phyloP scores from a whole-genome alignment of 805 yeast genomes.

The Dipodascopsis tothii region DNA sequence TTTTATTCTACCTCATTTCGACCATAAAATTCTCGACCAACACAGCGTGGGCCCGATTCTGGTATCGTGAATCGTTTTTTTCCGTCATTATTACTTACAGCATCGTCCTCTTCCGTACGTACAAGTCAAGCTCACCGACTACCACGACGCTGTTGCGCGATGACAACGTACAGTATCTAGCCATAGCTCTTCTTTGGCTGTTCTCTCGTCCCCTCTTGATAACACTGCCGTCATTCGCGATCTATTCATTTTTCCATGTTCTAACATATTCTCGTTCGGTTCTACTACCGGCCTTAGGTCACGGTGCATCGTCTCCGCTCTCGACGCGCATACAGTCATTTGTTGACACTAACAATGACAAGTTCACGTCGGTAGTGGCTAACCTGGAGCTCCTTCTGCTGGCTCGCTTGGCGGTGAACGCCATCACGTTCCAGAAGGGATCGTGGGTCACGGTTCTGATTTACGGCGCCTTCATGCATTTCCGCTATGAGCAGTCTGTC shows the following conservation, averaged over 20 bases:
- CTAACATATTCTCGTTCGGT: slow-evolving; percentile 60
- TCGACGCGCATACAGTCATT: slow-evolving; percentile 37
- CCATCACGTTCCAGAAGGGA: slow-evolving; percentile 52
- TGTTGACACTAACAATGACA: slow-evolving; percentile 49
- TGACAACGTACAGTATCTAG: slow-evolving; percentile 68
- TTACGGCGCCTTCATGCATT: slow-evolving; percentile 55
- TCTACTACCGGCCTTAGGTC: slow-evolving; percentile 56
- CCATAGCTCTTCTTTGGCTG: slow-evolving; percentile 47
- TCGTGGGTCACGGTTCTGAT: slow-evolving; percentile 50
- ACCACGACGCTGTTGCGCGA: slow-evolving; percentile 39
- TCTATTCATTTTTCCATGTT: slow-evolving; percentile 77
- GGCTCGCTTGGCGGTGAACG: slow-evolving; percentile 39
- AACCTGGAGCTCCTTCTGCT: slow-evolving; percentile 45
- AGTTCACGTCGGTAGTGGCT: slow-evolving; percentile 54
- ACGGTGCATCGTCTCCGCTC: slow-evolving; percentile 28
- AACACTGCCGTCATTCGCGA: slow-evolving; percentile 63
- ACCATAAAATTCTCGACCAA: slow-evolving; percentile 28
- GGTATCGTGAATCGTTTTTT: slow-evolving; percentile 54
- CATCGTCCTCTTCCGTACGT: slow-evolving; percentile 60
- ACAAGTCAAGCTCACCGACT: slow-evolving; percentile 26
- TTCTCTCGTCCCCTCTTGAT: slow-evolving; percentile 53
- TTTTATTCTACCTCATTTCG: slow-evolving; percentile 36
- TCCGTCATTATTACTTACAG: slow-evolving; percentile 70
- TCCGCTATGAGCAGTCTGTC: slow-evolving; percentile 68
- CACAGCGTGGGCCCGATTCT: slow-evolving; percentile 34